These are phyloP conservation scores for Mycena leptocephala DNA, from an alignment of 768 basidiomycete species.

Conservation along the genomic window DNA sequence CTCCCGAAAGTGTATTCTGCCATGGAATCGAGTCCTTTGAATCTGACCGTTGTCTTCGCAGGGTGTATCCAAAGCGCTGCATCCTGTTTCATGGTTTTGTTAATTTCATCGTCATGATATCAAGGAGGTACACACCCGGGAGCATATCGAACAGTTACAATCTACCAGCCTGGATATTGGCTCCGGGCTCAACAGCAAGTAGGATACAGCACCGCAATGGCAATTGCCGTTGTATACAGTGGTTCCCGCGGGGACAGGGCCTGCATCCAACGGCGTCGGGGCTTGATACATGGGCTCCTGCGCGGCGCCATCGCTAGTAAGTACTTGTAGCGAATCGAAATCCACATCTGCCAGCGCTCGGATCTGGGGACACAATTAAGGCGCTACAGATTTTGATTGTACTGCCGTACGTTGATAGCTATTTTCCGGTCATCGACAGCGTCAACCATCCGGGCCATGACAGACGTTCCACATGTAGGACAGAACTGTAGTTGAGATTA, in stretches of 20 bases:
- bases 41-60: background rate
- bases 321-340: background rate
- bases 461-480: slow-evolving; percentile 27
- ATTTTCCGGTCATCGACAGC: background rate
- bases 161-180: background rate
- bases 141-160: background rate
- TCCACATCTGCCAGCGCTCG: background rate
- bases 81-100: background rate
- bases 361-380: background rate
- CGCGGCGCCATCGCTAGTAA: background rate
- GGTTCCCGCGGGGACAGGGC: background rate
- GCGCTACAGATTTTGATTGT: background rate
- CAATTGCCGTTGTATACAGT: slow-evolving; percentile 1
- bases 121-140: background rate
- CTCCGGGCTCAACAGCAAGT: background rate
- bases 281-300: background rate
- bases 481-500: slow-evolving; percentile 12
- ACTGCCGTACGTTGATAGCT: background rate
- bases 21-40: background rate
- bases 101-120: background rate
- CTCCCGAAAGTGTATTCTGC: too few relatives aligned
- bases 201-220: slow-evolving; percentile 3
- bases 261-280: background rate
- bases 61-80: background rate
- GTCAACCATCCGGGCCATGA: background rate